These are phyloP conservation scores for Aegilops tauschii DNA, from an alignment of 176 grass and related monocot genomes.

Conservation along the genomic window DNA sequence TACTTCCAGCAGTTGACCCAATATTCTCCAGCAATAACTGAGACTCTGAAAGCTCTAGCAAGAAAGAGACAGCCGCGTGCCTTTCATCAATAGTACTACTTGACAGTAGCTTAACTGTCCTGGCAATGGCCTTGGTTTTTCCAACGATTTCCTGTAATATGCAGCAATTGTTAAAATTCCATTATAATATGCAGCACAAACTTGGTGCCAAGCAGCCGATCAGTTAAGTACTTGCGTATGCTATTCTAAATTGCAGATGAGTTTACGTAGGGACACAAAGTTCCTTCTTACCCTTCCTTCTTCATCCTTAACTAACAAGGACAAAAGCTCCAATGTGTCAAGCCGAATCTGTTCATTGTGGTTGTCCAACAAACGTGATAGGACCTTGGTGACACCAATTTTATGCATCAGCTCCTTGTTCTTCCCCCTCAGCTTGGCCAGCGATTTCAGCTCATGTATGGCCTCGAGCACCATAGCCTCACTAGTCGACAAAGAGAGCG, in stretches of 20 bases:
- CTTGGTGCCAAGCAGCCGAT: not conserved
- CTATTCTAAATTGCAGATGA: constrained; percentile 6
- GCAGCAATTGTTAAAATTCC: constrained; percentile 18
- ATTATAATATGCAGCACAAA: constrained; percentile 1
- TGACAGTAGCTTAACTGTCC: constrained; percentile 56
- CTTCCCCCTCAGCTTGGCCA: constrained; percentile 41
- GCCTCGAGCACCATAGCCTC: constrained; percentile 67
- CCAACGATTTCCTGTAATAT: constrained; percentile 70
- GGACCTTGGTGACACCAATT: constrained; percentile 64
- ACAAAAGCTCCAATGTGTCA: constrained; percentile 60
- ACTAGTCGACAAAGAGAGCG: constrained; percentile 40
- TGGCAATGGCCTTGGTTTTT: constrained; percentile 67
- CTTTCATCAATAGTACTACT: constrained; percentile 54
- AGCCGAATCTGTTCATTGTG: constrained; percentile 42
- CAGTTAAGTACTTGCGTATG: not conserved
- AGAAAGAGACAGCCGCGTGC: constrained; percentile 61
- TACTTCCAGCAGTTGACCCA: constrained; percentile 52
- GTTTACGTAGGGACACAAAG: not conserved
- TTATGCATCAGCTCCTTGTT: constrained; percentile 76
- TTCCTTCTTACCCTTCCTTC: constrained; percentile 62
- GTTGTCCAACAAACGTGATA: constrained; percentile 57
- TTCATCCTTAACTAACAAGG: constrained; percentile 62
- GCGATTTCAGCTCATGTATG: constrained; percentile 58
- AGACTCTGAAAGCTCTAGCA: constrained; percentile 74
- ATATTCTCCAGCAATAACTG: constrained; percentile 56